These are phyloP conservation scores for Acacia acuminata DNA, from an alignment of 306 rosid genomes.

Conservation along the genomic window DNA sequence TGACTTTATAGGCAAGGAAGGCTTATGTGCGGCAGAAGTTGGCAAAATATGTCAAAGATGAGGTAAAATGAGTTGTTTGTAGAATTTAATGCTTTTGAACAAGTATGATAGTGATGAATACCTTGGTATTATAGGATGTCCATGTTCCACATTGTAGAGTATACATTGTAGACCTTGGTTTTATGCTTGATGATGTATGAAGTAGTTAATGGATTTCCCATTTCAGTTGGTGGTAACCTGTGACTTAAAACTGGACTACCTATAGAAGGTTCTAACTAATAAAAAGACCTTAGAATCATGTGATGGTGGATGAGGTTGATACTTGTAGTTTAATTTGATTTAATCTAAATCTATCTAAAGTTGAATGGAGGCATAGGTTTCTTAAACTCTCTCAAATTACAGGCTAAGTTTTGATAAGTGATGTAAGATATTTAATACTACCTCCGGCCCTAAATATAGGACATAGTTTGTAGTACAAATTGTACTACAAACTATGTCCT, in stretches of 20 bases:
- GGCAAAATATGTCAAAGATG: too few relatives aligned
- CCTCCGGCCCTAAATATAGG: too few relatives aligned
- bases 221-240: not conserved
- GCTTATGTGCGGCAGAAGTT: too few relatives aligned
- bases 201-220: not conserved
- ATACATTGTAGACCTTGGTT: too few relatives aligned
- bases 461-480: too few relatives aligned
- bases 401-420: not conserved
- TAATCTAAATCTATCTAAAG: not conserved
- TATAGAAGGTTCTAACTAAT: too few relatives aligned
- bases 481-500: too few relatives aligned
- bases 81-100: not conserved
- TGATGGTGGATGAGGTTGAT: not conserved
- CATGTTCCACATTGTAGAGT: not conserved
- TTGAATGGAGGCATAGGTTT: not conserved
- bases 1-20: too few relatives aligned
- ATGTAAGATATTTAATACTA: not conserved
- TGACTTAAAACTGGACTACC: not conserved
- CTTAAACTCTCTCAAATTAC: not conserved
- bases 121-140: not conserved
- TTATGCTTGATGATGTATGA: not conserved
- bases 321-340: not conserved
- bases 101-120: too few relatives aligned
- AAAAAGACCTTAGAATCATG: not conserved
- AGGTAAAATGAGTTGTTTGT: not conserved